Base-by-base conservation (phyloP, 345 rosid genomes). In the Aethionema arabicum region DNA sequence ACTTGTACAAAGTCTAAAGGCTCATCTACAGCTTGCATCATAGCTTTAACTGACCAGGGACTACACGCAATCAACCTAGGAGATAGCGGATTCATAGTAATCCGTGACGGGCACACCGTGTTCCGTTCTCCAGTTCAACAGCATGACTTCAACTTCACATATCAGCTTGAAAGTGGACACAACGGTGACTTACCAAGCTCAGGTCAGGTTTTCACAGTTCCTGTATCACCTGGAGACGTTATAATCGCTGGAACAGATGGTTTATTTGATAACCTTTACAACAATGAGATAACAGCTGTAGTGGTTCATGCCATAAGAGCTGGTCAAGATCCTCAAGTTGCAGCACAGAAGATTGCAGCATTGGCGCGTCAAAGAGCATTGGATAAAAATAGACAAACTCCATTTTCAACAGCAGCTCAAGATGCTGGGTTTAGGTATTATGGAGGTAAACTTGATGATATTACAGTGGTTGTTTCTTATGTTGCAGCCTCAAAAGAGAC, bases 391-490 rank as follows among this genome's bases (percentile, higher is more conserved):
- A 81, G 99, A 53, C 99, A 93, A 67, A 93, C 99, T 15, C 99
- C 99, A 7, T 93, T 93, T 67, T 93, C 99, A 8, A 90, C 97
- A 8, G 96, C 99, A 30, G 99, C 99, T 0, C 99, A 93, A 65
- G 92, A 93, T 72, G 99, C 99, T 64, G 99, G 99, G 5, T 83
- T 85, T 67, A 88, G 99, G 51, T 93, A 93, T 69, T 93, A 93
- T 56, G 99, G 99, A 73, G 99, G 99, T 75, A 93, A 93, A 79
- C 91, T 90, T 61, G 99, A 93, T 70, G 99, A 93, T 62, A 93
- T 93, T 78, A 93, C 99, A 57, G 99, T 93, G 46, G 95, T 93
- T 57, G 97, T 93, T 55, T 93, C 99, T 13, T 85, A 81, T 67
- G 71, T 93, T 52, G 74, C 85, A 14, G 73, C 78, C 52, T 73